Conservation (phyloP, 2,329 filamentous ascomycete species). For the Monilinia aucupariae region DNA sequence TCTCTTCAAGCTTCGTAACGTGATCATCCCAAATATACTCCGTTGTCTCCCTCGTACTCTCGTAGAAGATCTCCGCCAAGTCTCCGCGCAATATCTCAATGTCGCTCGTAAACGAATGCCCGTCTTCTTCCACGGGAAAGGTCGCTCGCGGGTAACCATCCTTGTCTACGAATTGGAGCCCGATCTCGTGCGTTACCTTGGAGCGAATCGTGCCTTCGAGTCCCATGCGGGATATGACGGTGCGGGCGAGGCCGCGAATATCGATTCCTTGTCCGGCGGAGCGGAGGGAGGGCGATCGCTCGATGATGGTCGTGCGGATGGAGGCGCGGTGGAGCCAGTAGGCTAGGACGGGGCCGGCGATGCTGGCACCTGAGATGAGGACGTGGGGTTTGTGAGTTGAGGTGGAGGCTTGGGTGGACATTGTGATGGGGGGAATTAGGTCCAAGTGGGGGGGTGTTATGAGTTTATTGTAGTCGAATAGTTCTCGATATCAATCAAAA, state of each 20-base stretch:
- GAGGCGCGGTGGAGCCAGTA: slow-evolving; percentile 43
- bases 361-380: slow-evolving; percentile 36
- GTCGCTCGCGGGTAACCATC: slow-evolving; percentile 37
- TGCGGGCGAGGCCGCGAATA: slow-evolving; percentile 41
- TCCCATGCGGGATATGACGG: slow-evolving; percentile 39
- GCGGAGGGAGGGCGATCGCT: slow-evolving; percentile 41
- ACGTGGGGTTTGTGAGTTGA: slow-evolving; percentile 18
- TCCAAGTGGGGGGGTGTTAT: neutral
- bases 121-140: slow-evolving; percentile 33
- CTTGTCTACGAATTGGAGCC: slow-evolving; percentile 39
- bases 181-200: slow-evolving; percentile 40
- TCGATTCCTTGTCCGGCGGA: slow-evolving; percentile 49
- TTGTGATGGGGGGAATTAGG: neutral
- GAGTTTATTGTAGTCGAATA: neutral
- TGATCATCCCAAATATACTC: slow-evolving; percentile 18
- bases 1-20: neutral
- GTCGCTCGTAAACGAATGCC: slow-evolving; percentile 39
- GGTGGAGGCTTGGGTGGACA: neutral
- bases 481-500: no score
- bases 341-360: slow-evolving; percentile 41
- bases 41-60: slow-evolving; percentile 33
- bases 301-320: slow-evolving; percentile 39
- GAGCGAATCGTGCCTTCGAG: slow-evolving; percentile 39
- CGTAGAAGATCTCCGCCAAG: slow-evolving; percentile 38
- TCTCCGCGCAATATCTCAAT: slow-evolving; percentile 44